Evolutionary conservation across 306 rosid genomes (phyloP).

Genomic region (Hippophae tibetana): DNA sequence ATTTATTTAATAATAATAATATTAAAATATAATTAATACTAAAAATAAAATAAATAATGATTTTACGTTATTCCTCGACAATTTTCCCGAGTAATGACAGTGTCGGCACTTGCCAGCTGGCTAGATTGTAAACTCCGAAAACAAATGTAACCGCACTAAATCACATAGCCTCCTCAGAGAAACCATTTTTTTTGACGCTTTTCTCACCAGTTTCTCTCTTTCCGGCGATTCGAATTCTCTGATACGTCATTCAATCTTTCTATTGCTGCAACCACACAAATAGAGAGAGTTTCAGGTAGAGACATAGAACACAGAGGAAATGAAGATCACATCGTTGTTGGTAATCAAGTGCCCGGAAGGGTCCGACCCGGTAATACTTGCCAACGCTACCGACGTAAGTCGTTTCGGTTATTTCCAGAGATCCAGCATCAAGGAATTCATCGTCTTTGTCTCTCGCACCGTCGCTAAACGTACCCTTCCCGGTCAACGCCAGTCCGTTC

Average conservation of each 20-base stretch:
- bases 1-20: too few species aligned
- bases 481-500: constrained; percentile 89
- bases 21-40: too few species aligned
- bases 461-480: constrained; percentile 87
- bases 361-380: constrained; percentile 71
- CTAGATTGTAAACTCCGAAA: not conserved
- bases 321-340: constrained; percentile 91
- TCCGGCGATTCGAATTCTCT: not conserved
- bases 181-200: not conserved
- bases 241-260: too few species aligned
- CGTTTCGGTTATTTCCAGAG: constrained; percentile 90
- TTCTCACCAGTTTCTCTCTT: too few species aligned
- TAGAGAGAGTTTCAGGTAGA: not conserved
- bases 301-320: constrained; percentile 12
- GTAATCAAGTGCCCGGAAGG: constrained; percentile 85
- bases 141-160: not conserved
- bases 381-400: constrained; percentile 62
- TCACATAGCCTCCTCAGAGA: not conserved
- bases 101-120: too few species aligned
- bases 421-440: constrained; percentile 78
- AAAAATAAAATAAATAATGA: too few species aligned
- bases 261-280: too few species aligned
- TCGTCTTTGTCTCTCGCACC: constrained; percentile 87
- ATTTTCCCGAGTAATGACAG: too few species aligned
- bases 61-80: too few species aligned